Base-by-base conservation (phyloP, 2,329 filamentous ascomycete genomes). In the Talaromyces atroroseus region DNA sequence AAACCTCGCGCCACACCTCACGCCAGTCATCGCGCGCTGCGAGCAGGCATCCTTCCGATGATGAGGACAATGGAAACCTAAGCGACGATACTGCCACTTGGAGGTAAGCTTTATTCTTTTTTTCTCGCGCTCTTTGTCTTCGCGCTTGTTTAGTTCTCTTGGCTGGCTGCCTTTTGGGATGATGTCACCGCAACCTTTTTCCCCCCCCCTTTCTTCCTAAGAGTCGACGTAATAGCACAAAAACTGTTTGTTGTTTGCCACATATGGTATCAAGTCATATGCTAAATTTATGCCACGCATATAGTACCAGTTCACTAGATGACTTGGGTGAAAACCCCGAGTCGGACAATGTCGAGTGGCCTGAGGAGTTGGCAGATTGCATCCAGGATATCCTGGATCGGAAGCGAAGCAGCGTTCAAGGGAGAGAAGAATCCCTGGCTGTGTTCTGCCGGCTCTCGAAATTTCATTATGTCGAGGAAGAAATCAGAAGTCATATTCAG, bases 391-490 rank as follows among this genome's bases (percentile, higher is more conserved):
- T 95, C 26, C 78, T 87, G 54, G 84, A 89, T 63, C 85, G 89
- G 64, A 95, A 95, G 78, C 84, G 87, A 62, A 90, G 86, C 71
- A 90, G 85, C 62, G 82, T 80, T 23, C 82, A 88, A 60, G 83
- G 84, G 21, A 83, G 90, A 52, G 87, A 90, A 64, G 78, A 82
- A 42, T 81, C 80, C 29, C 75, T 91, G 49, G 76, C 75, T 46
- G 78, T 77, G 1, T 90, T 86, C 68, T 79, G 81, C 42, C 81
- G 85, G 52, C 78, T 89, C 20, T 71, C 92, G 52, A 88, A 86
- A 60, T 80, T 82, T 47, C 84, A 88, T 64, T 90, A 82, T 67
- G 82, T 85, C 53, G 78, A 83, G 61, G 80, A 84, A 52, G 76
- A 86, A 62, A 77, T 91, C 18, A 80, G 83, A 58, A 68, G 71